Evolutionary conservation across 257 asterid species (phyloP), one percentile per base, ranked within the genome.

Genomic region (Gentiana straminea): DNA sequence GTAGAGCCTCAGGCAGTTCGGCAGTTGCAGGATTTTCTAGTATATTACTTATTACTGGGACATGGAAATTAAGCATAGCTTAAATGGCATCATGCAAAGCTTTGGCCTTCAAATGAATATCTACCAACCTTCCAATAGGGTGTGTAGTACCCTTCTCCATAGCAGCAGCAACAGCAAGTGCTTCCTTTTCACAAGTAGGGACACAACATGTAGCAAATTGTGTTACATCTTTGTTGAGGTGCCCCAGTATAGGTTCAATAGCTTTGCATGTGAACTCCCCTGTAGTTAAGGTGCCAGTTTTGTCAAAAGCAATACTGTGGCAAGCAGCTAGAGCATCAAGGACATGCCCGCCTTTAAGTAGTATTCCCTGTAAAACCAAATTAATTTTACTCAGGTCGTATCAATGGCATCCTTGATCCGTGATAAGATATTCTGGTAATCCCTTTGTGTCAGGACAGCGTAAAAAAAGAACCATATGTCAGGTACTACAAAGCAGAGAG

Each of bases 111-210:
- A 24, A 24, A 24, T 24, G 24, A 24, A 24, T 24, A 24, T 24
- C 24, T 24, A 24, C 24, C 24, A 51, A 92, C 99, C 99, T 92
- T 81, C 99, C 99, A 75, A 92, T 92, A 43, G 97, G 99, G 77
- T 92, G 97, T 66, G 99, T 92, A 39, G 99, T 92, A 61, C 99
- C 99, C 81, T 82, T 92, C 83, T 92, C 99, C 86, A 92, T 83
- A 44, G 97, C 95, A 64, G 97, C 97, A 71, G 99, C 97, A 36
- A 92, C 94, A 54, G 97, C 95, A 59, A 92, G 95, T 44, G 99
- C 99, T 78, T 88, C 97, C 73, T 83, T 83, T 82, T 92, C 99
- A 71, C 97, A 92, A 81, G 66, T 92, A 43, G 94, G 96, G 57
- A 74, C 81, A 78, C 98, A 92, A 70, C 98, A 92, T 6, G 89